Conservation (phyloP, 2,329 filamentous ascomycete genomes). For the Paecilomyces sp. region DNA sequence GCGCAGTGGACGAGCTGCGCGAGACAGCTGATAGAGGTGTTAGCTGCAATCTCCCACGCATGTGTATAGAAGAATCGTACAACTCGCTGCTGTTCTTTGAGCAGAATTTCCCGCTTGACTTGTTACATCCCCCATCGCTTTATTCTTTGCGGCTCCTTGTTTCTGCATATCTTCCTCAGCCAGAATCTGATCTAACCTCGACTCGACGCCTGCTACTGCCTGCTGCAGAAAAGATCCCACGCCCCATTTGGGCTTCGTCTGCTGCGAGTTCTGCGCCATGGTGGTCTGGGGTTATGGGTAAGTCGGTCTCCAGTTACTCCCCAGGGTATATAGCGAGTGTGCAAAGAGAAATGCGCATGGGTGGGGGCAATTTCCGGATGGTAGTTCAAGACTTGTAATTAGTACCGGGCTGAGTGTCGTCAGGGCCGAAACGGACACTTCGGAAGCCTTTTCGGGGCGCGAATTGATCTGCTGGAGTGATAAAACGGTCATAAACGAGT, state of each 20-base stretch:
- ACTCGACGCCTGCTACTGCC: constrained; percentile 90
- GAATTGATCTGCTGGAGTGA: neutral
- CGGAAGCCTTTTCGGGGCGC: neutral
- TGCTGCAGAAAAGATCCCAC: constrained; percentile 67
- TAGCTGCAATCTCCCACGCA: constrained; percentile 11
- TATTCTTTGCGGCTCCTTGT: constrained; percentile 18
- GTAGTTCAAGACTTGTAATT: neutral
- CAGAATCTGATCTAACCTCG: constrained; percentile 82
- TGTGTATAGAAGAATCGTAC: constrained; percentile 17
- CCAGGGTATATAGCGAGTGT: constrained; percentile 5
- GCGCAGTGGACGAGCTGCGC: constrained; percentile 58
- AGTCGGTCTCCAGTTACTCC: constrained; percentile 10
- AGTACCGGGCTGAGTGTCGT: neutral
- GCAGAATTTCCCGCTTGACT: constrained; percentile 13
- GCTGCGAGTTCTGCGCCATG: constrained; percentile 29
- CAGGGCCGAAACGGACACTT: neutral
- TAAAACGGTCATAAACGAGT: neutral
- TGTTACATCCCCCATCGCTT: constrained; percentile 28
- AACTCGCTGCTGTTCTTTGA: constrained; percentile 14
- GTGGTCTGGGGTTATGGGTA: constrained; percentile 3
- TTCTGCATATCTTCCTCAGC: constrained; percentile 60
- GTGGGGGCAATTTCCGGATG: neutral
- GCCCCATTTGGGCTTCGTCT: constrained; percentile 61
- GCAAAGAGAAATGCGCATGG: neutral
- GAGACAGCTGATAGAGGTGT: constrained; percentile 42